Evolutionary conservation across 345 rosid genomes (phyloP).

Genomic region (Hevea brasiliensis): DNA sequence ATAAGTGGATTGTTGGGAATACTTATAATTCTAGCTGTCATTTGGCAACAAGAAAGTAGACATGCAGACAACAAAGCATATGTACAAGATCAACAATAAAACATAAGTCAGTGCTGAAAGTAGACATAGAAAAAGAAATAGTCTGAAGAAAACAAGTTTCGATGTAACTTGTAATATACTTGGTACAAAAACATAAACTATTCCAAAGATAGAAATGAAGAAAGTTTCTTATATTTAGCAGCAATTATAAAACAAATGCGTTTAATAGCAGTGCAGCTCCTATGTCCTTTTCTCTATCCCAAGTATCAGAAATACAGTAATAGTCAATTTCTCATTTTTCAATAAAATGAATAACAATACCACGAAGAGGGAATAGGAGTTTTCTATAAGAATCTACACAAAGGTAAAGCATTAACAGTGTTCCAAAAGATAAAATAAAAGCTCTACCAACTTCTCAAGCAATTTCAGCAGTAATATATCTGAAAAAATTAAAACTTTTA

Average conservation of each 20-base stretch:
- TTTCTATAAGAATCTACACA: not conserved
- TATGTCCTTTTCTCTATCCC: not conserved
- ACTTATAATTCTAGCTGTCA: not conserved
- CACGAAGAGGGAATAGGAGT: not conserved
- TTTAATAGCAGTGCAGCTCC: not conserved
- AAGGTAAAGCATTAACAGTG: not conserved
- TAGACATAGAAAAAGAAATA: not conserved
- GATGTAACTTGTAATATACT: not conserved
- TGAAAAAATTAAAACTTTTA: not conserved
- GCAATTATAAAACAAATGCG: not conserved
- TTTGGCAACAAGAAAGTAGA: not conserved
- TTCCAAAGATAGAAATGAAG: not conserved
- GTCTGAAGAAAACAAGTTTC: not conserved
- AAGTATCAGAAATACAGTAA: not conserved
- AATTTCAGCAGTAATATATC: not conserved
- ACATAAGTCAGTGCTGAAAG: not conserved
- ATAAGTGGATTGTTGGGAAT: not conserved
- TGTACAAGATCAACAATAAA: not conserved
- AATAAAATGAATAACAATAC: not conserved
- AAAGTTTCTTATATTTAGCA: not conserved
- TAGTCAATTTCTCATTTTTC: not conserved
- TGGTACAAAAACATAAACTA: not conserved
- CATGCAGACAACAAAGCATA: not conserved
- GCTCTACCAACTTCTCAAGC: not conserved
- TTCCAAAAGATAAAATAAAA: not conserved